Base-by-base conservation (phyloP, 1,284 basidiomycete genomes). In the Athelia sp. region DNA sequence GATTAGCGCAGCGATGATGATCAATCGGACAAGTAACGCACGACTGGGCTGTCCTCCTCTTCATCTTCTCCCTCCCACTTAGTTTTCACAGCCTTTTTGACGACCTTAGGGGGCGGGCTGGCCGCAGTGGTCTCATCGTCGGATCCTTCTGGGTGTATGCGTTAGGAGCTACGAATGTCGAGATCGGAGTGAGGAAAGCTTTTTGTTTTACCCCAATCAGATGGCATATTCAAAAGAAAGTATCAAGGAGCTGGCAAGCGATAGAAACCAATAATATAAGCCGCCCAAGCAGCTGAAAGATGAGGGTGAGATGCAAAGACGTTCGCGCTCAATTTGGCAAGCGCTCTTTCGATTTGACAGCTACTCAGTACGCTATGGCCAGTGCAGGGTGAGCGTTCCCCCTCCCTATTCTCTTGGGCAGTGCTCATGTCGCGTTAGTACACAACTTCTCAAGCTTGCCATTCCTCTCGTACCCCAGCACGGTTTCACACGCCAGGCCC, bases 11-110 rank as follows among this genome's bases (percentile, higher is more conserved):
- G 13, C 4, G 26, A 29, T 29, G 26, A 24, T 34, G 42, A 43
- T 18, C 22, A 17, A 31, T 21, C 18, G 18, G 9, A 4, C 18
- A 48, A 18, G 26, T 19, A 21, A 48, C 76, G 58, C 60, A 84
- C 82, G 34, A 75, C 78, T 46, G 82, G 81, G 1, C 58, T 68
- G 19, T 73, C 69, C 23, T 86, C 85, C 2, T 93, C 90, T 60
- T 91, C 89, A 61, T 96, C 93, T 67, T 96, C 93, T 47, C 88
- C 93, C 53, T 84, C 88, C 81, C 86, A 93, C 69, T 87, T 90
- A 59, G 70, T 79, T 64, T 75, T 79, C 53, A 69, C 68, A 22
- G 71, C 72, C 45, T 75, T 70, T 31, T 73, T 71, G 29, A 65
- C 63, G 26, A 72, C 67, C 44, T 72, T 67, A 13, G 77, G 66